Base-by-base conservation (phyloP, 75 land plant genomes). In the Sequoia sempervirens region DNA sequence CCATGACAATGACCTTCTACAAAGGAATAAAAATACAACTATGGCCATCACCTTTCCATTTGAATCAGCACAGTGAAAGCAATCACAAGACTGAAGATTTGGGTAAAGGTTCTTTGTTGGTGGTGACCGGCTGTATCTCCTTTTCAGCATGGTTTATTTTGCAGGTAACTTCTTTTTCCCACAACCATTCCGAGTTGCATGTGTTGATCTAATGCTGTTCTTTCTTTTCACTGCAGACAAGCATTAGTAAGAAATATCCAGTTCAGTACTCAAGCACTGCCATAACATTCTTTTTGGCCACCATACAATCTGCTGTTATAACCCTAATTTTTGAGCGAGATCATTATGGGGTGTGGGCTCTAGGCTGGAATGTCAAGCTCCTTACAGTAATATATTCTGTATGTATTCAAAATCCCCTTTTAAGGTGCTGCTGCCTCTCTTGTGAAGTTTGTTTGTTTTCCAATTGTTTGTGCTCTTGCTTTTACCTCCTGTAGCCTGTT, bases 251-350 rank as follows among this genome's bases (percentile, higher is more conserved):
- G 79, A 85, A 26, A 61, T 97, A 90, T 79, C 76, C 90, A 61
- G 93, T 94, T 6, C 90, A 91, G 2, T 91, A 92, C 86, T 86
- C 97, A 2, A 91, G 88, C 80, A 85, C 91, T 3, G 78, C 92
- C 14, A 9, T 92, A 47, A 91, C 89, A 87, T 90, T 90, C 45
- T 76, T 90, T 28, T 89, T 96, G 90, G 92, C 90, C 36, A 79
- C 86, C 47, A 56, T 92, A 70, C 86, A 95, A 86, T 91, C 92
- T 40, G 89, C 74, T 1, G 18, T 88, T 9, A 41, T 93, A 38
- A 93, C 80, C 0, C 81, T 82, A 12, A 43, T 52, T 30, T 50
- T 82, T 13, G 92, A 92, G 30, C 86, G 89, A 76, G 30, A 10
- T 9, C 81, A 88, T n/a, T 8, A 56, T 1, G 84, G 89, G 1